Conservation (phyloP, 1,284 basidiomycete species). For the Fomitopsis schrenkii region DNA sequence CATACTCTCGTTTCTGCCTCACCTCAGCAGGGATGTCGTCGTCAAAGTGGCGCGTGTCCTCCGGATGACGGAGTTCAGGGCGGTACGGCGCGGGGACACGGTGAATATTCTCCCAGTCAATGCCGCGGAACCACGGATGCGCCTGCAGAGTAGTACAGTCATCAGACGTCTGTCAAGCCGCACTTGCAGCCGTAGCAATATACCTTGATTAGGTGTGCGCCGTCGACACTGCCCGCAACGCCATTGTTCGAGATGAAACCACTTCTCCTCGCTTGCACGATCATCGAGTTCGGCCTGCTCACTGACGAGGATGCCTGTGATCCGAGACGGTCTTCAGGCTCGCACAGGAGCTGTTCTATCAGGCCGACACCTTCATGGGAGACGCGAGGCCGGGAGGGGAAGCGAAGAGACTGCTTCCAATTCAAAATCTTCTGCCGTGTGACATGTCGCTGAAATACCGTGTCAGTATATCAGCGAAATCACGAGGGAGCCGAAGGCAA, state of each 20-base stretch:
- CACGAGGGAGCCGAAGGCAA: too few relatives aligned
- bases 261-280: slow-evolving; percentile 70
- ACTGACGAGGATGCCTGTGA: slow-evolving; percentile 65
- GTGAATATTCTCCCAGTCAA: slow-evolving; percentile 84
- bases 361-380: slow-evolving; percentile 85
- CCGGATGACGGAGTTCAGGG: slow-evolving; percentile 74
- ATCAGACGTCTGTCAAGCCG: neutral
- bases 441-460: slow-evolving; percentile 63
- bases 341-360: slow-evolving; percentile 87
- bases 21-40: slow-evolving; percentile 91
- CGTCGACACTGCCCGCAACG: slow-evolving; percentile 59
- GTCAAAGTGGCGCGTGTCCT: slow-evolving; percentile 90
- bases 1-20: slow-evolving; percentile 24
- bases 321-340: slow-evolving; percentile 91
- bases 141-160: slow-evolving; percentile 38
- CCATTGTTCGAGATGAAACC: slow-evolving; percentile 58
- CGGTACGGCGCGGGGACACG: slow-evolving; percentile 81
- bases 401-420: slow-evolving; percentile 86
- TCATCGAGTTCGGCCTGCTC: slow-evolving; percentile 72
- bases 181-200: slow-evolving; percentile 13
- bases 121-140: slow-evolving; percentile 84
- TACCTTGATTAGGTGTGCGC: slow-evolving; percentile 86
- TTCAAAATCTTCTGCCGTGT: slow-evolving; percentile 92
- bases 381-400: slow-evolving; percentile 80
- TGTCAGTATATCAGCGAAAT: neutral